Evolutionary conservation across 2,329 filamentous ascomycete genomes (phyloP), one percentile per base, ranked within the genome.

Genomic region (Aspergillus neoniger): DNA sequence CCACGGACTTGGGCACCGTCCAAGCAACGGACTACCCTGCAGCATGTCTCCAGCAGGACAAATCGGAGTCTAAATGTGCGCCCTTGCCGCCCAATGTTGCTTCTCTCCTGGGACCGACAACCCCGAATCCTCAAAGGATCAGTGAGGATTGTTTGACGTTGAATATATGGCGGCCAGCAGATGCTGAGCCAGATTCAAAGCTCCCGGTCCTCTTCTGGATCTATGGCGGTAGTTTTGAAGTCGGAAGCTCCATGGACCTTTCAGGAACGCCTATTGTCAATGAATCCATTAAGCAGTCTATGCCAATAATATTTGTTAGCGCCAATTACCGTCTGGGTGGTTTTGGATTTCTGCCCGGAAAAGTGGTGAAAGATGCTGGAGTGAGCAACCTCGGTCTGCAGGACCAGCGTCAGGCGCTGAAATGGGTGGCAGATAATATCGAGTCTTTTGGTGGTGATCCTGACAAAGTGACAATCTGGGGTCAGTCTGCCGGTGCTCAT

Each of bases 401-500:
- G 9, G 62, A 63, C 39, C 56, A 59, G 39, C 57, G 59, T 7
- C 56, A 61, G 2, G 55, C 52, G 2, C 32, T 63, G 14, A 49
- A 63, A 57, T 61, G 62, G 56, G 59, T 56, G 2, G 36, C 55
- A 23, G 59, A 61, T 21, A 63, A 63, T 28, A 63, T 63, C 14
- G 47, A 56, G 15, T 4, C 9, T 9, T 63, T 63, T 25, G 61
- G 61, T n/a, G 58, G 61, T 4, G 61, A 63, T 38, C 61, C 61
- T 14, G 15, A 39, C 8, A 52, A 56, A 3, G 61, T 61, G 8
- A 63, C 55, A 7, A 49, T 63, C 39, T 57, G 58, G 14, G 61
- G 61, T 25, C 55, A 61, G 41, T 63, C 55, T 4, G 58, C 59
- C 5, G 61, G 61, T 6, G 51, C 51, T 39, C 23, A 55, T 19